Evolutionary conservation across 495 filamentous ascomycete species (phyloP).

Genomic region (Lophiotrema nucula): DNA sequence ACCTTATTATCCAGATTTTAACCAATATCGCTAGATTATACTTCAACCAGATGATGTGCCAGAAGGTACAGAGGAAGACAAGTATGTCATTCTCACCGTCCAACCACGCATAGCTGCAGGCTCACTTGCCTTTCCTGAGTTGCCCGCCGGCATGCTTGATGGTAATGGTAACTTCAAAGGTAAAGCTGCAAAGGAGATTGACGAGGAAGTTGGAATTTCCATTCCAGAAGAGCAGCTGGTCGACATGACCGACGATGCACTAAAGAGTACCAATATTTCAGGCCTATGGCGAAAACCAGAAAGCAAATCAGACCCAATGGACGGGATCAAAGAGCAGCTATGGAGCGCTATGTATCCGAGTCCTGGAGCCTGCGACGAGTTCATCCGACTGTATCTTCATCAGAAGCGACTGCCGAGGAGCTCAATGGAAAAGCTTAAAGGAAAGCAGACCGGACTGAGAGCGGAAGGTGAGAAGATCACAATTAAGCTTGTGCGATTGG

Average conservation of each 20-base stretch:
- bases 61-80: conserved; percentile 50
- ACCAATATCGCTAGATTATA: conserved; percentile 47
- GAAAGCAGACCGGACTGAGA: conserved; percentile 73
- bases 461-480: conserved; percentile 82
- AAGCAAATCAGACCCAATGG: conserved; percentile 26
- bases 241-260: conserved; percentile 65
- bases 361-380: conserved; percentile 81
- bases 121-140: conserved; percentile 70
- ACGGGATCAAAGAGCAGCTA: conserved; percentile 49
- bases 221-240: conserved; percentile 58
- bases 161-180: conserved; percentile 70
- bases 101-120: conserved; percentile 82
- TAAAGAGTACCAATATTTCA: neutral
- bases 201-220: conserved; percentile 62
- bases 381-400: conserved; percentile 73
- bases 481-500: conserved; percentile 67
- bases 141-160: conserved; percentile 91
- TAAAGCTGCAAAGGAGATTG: conserved; percentile 75
- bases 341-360: conserved; percentile 71
- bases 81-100: conserved; percentile 73
- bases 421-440: conserved; percentile 67
- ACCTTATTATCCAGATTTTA: conserved; percentile 49
- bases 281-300: conserved; percentile 15
- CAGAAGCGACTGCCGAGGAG: conserved; percentile 63
- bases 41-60: conserved; percentile 59